These are phyloP conservation scores for Hypoxylon intermedium DNA, from an alignment of 495 filamentous ascomycete species.

Conservation along the genomic window DNA sequence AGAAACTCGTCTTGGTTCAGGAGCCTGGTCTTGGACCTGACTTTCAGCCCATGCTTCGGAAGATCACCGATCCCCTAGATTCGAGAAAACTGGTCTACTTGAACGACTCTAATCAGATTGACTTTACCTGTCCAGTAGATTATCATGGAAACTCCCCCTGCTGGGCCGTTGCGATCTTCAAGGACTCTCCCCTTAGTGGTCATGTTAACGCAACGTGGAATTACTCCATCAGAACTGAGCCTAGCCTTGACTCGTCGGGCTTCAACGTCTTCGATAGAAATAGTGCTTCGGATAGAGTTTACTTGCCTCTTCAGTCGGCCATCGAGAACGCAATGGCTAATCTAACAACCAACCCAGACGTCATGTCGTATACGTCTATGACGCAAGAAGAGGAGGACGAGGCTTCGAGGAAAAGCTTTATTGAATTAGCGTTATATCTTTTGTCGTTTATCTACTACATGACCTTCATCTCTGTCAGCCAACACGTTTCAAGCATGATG, in stretches of 20 bases:
- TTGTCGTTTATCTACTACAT: constrained; percentile 68
- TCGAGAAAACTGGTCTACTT: constrained; percentile 58
- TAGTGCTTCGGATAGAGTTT: constrained; percentile 67
- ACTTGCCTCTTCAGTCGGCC: constrained; percentile 71
- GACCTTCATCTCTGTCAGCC: constrained; percentile 65
- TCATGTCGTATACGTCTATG: constrained; percentile 68
- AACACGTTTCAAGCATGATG: constrained; percentile 69
- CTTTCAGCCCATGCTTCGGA: constrained; percentile 67
- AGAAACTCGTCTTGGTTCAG: constrained; percentile 68
- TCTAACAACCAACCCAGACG: constrained; percentile 53
- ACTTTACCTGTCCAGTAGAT: constrained; percentile 63
- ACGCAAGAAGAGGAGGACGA: constrained; percentile 63
- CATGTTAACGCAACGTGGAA: constrained; percentile 65
- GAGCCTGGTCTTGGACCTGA: constrained; percentile 66
- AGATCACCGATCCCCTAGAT: constrained; percentile 55
- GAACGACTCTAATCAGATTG: constrained; percentile 56
- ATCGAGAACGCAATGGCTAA: constrained; percentile 71
- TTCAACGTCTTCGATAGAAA: constrained; percentile 61
- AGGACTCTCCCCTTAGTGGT: constrained; percentile 68
- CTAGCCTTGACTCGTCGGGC: constrained; percentile 49
- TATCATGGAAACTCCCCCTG: constrained; percentile 68
- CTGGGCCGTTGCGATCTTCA: constrained; percentile 70
- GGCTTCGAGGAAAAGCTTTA: constrained; percentile 65
- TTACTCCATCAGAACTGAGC: constrained; percentile 73
- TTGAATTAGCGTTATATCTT: constrained; percentile 60